Percentiles rank a stretch among this genome's conserved stretches.
These are phyloP conservation scores for Mucor irregularis DNA, from an alignment of 371 early-diverging fungal species.

Conservation along the genomic window DNA sequence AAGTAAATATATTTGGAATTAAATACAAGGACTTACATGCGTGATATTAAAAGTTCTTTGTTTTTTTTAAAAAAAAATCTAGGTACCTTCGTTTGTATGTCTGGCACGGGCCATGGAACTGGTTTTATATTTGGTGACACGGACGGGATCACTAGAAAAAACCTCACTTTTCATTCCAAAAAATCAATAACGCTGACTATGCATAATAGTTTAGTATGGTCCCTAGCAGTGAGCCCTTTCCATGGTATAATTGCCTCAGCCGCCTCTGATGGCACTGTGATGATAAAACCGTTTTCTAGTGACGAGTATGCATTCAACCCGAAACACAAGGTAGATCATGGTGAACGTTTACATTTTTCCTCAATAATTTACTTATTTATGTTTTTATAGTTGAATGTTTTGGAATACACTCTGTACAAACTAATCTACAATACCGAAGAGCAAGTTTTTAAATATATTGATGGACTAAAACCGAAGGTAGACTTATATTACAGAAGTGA, in stretches of 20 bases:
- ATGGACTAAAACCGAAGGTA: conserved; percentile 12
- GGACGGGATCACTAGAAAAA: neutral
- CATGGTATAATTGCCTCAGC: conserved; percentile 9
- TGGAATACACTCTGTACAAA: conserved; percentile 9
- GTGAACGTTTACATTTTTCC: no score
- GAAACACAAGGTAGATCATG: neutral
- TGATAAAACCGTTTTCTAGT: neutral
- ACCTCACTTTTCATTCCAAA: neutral
- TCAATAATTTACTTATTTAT: no score
- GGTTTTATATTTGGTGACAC: conserved; percentile 6
- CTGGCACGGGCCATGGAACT: conserved; percentile 6
- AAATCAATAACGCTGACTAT: neutral
- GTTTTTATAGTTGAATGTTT: neutral
- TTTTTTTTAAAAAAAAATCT: neutral
- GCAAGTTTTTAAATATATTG: neutral
- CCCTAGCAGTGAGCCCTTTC: conserved; percentile 4
- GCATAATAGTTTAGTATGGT: conserved; percentile 13
- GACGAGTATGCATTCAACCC: neutral
- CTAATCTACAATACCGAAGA: neutral
- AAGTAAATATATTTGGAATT: no score
- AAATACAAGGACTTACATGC: no score
- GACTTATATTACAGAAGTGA: neutral
- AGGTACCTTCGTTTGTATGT: conserved; percentile 5
- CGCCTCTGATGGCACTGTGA: neutral
- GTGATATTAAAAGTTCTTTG: no score